Evolutionary conservation across 768 basidiomycete genomes (phyloP).

Genomic region (Rhodotorula diobovata): DNA sequence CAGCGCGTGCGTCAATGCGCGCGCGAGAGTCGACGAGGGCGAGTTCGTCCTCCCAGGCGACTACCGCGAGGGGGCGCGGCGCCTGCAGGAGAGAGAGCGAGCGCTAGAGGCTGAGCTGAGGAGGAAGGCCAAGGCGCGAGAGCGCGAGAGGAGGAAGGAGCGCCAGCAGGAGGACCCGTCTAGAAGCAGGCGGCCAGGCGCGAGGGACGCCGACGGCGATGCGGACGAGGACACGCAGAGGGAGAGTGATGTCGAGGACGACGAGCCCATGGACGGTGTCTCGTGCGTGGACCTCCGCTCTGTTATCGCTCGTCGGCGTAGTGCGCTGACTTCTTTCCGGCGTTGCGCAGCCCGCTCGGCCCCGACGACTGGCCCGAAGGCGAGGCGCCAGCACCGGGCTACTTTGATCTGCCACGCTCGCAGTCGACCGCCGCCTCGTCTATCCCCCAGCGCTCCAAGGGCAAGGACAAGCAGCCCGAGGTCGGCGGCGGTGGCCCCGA

Average conservation of each 20-base stretch:
- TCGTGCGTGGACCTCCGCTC: slow-evolving; percentile 12
- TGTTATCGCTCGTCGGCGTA: accelerated
- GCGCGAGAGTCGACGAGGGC: background rate
- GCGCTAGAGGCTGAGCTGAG: background rate
- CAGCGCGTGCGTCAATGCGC: background rate
- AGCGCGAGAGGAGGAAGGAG: background rate
- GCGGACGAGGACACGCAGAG: slow-evolving; percentile 14
- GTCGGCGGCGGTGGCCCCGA: background rate
- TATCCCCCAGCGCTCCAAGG: background rate
- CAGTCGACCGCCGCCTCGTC: background rate
- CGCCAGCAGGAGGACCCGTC: background rate
- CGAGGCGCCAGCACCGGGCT: background rate
- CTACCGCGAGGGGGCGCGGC: background rate
- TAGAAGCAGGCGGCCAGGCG: background rate
- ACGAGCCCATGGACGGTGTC: background rate
- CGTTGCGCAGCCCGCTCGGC: background rate
- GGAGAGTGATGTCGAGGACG: background rate
- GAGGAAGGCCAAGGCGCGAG: background rate
- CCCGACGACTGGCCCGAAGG: slow-evolving; percentile 10
- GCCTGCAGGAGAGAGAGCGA: background rate
- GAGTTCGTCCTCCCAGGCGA: background rate
- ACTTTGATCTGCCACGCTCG: background rate
- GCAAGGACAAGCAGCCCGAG: background rate
- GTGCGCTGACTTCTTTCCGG: too few relatives aligned
- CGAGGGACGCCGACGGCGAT: background rate